Evolutionary conservation across 2,329 filamentous ascomycete species (phyloP).

Genomic region (Monosporascus sp.): DNA sequence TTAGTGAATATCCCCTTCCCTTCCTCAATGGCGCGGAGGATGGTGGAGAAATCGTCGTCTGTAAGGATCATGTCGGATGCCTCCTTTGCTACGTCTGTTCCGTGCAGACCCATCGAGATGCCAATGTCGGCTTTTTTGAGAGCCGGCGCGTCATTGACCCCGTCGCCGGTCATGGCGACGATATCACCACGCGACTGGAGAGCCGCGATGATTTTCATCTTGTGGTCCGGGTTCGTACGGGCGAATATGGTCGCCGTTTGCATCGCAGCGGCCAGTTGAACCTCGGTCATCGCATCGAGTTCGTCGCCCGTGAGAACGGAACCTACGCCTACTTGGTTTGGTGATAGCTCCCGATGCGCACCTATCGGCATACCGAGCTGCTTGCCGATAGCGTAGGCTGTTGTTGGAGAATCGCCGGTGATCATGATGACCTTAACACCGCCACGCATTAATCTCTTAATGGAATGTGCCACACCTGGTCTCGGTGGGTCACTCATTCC

Average conservation of each 20-base stretch:
- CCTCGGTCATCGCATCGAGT: slow-evolving; percentile 84
- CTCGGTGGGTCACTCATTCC: slow-evolving; percentile 97
- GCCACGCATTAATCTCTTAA: slow-evolving; percentile 83
- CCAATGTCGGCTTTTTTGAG: slow-evolving; percentile 97
- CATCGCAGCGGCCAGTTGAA: slow-evolving; percentile 79
- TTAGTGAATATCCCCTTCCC: slow-evolving; percentile 99
- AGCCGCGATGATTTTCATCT: slow-evolving; percentile 91
- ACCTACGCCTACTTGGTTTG: slow-evolving; percentile 54
- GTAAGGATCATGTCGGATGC: slow-evolving; percentile 91
- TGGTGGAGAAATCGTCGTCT: slow-evolving; percentile 85
- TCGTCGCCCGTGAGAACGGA: slow-evolving; percentile 84
- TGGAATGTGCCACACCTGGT: slow-evolving; percentile 83
- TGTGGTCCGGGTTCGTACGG: slow-evolving; percentile 93
- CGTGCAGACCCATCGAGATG: slow-evolving; percentile 91
- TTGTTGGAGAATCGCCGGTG: slow-evolving; percentile 92
- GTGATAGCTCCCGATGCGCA: slow-evolving; percentile 43
- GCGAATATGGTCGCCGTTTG: slow-evolving; percentile 90
- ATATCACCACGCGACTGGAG: slow-evolving; percentile 91
- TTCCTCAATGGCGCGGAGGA: slow-evolving; percentile 92
- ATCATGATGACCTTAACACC: slow-evolving; percentile 99
- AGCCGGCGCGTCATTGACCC: slow-evolving; percentile 94
- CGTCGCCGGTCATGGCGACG: slow-evolving; percentile 97
- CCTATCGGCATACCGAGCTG: slow-evolving; percentile 90
- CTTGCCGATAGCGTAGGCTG: slow-evolving; percentile 86
- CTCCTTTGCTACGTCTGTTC: slow-evolving; percentile 96